Percentiles rank a stretch among this genome's conserved stretches.
Conservation (phyloP, 352 stramenopile species). For the Elongisporangium anandrum region DNA sequence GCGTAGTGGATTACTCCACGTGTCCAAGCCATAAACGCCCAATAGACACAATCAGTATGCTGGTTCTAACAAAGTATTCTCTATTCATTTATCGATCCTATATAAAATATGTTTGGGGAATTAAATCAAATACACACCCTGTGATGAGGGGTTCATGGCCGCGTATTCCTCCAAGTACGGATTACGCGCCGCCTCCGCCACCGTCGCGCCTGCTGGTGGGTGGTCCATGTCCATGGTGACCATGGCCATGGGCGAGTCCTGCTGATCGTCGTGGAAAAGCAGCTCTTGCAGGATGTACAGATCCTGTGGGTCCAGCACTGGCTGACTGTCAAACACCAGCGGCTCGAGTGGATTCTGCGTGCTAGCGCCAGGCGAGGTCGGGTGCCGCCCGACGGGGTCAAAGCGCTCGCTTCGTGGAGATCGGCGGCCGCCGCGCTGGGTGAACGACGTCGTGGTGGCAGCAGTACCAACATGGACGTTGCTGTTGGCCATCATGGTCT, state of each 20-base stretch:
- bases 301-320: neutral
- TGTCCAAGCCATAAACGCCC: neutral
- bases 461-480: neutral
- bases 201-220: neutral
- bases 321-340: neutral
- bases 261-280: neutral
- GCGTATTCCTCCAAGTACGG: neutral
- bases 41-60: neutral
- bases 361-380: neutral
- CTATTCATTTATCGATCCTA: neutral
- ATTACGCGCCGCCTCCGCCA: neutral
- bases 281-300: neutral
- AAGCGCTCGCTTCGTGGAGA: neutral
- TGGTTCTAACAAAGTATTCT: neutral
- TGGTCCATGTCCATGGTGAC: neutral
- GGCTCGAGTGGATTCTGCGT: neutral
- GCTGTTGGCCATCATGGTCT: neutral
- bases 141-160: neutral
- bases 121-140: neutral
- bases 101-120: neutral
- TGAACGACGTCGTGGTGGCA: neutral
- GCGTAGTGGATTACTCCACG: neutral
- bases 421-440: neutral
- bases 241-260: neutral
- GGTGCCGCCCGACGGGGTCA: neutral